phyloP scores from a whole-genome alignment of 2,329 filamentous ascomycete genomes.

The Cercospora sp. region DNA sequence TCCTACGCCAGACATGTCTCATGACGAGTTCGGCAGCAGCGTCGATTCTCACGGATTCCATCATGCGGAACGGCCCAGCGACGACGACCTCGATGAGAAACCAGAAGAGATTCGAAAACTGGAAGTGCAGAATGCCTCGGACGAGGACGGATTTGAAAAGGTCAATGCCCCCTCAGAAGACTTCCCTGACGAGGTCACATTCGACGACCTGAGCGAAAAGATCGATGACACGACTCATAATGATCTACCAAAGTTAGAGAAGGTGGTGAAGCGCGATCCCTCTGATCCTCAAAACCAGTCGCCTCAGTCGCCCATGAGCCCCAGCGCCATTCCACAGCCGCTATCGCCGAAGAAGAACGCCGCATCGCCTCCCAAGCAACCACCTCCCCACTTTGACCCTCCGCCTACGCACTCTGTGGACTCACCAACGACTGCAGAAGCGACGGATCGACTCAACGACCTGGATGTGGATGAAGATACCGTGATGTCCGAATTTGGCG shows the following conservation, averaged over 20 bases:
- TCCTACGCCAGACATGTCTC: conserved; percentile 54
- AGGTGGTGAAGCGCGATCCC: conserved; percentile 33
- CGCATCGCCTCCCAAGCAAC: conserved; percentile 23
- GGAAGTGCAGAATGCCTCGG: conserved; percentile 77
- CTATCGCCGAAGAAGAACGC: conserved; percentile 36
- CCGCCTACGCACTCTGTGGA: conserved; percentile 40
- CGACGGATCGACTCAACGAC: conserved; percentile 56
- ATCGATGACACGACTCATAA: conserved; percentile 35
- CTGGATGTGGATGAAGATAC: conserved; percentile 64
- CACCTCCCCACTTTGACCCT: conserved; percentile 32
- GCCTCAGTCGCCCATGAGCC: conserved; percentile 22
- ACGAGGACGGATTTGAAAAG: conserved; percentile 93
- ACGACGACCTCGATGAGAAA: conserved; percentile 48
- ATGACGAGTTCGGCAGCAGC: conserved; percentile 53
- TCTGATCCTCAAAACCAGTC: conserved; percentile 22
- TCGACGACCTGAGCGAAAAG: conserved; percentile 66
- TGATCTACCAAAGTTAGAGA: conserved; percentile 32
- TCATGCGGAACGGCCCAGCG: conserved; percentile 50
- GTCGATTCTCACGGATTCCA: conserved; percentile 56
- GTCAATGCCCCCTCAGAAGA: conserved; percentile 65
- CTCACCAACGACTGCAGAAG: conserved; percentile 55
- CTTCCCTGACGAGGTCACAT: conserved; percentile 61
- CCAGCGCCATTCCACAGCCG: conserved; percentile 34
- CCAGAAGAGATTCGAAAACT: conserved; percentile 68
- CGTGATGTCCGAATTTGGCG: conserved; percentile 46